Evolutionary conservation across 2,329 filamentous ascomycete species (phyloP).

Genomic region (Scortechinia acanthostroma): DNA sequence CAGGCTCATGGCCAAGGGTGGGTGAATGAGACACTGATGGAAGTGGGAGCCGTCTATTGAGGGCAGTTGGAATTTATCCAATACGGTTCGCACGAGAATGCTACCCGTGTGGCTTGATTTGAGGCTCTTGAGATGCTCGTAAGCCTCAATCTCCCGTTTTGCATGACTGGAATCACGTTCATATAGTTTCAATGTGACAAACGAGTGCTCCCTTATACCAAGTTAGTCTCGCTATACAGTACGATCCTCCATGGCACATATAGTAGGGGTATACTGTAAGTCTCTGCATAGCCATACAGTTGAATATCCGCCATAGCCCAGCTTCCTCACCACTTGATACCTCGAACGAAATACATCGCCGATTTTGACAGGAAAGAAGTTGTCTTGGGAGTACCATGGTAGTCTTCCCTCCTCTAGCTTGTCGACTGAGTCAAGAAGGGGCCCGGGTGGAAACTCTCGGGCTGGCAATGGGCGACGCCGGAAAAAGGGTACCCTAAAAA

Average conservation of each 20-base stretch:
- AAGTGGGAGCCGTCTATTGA: slow-evolving; percentile 8
- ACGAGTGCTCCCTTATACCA: slow-evolving; percentile 5
- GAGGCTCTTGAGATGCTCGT: slow-evolving; percentile 9
- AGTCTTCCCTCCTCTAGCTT: slow-evolving; percentile 14
- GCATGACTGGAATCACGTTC: slow-evolving; percentile 3
- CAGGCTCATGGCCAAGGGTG: slow-evolving; percentile 13
- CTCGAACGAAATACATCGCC: slow-evolving; percentile 10
- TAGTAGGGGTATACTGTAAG: too few species aligned
- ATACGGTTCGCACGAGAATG: slow-evolving; percentile 8
- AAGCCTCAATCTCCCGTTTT: slow-evolving; percentile 7
- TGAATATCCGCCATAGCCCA: slow-evolving; percentile 11
- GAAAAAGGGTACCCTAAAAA: too few species aligned
- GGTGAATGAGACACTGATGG: slow-evolving; percentile 12
- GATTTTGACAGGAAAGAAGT: slow-evolving; percentile 12
- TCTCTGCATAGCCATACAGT: slow-evolving; percentile 12
- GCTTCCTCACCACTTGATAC: slow-evolving; percentile 14
- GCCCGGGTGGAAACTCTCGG: too few species aligned
- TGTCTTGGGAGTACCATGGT: slow-evolving; percentile 10
- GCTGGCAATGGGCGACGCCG: too few species aligned
- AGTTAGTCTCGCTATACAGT: too few species aligned
- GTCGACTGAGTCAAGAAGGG: too few species aligned
- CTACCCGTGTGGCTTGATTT: slow-evolving; percentile 9
- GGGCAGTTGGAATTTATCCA: slow-evolving; percentile 11
- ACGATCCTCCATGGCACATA: too few species aligned
- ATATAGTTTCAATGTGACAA: slow-evolving; percentile 7